Conservation (phyloP, 192 early-diverging fungal genomes). For the Linnemannia schmuckeri region DNA sequence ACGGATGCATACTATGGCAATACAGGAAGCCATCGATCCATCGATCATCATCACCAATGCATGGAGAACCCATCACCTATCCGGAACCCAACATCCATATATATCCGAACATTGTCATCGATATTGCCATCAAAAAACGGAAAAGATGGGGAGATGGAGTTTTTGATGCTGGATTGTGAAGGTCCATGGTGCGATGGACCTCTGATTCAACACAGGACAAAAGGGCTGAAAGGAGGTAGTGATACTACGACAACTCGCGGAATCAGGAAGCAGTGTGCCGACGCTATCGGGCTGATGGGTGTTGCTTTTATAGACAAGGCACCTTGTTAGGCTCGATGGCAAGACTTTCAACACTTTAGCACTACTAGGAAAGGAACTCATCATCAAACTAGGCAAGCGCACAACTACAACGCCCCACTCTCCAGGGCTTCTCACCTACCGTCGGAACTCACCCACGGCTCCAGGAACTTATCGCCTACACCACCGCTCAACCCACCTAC, state of each 20-base stretch:
- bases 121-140: not conserved
- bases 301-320: not conserved
- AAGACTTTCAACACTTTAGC: not conserved
- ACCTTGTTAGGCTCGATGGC: not conserved
- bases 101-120: not conserved
- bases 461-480: not conserved
- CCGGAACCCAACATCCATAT: not conserved
- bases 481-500: not conserved
- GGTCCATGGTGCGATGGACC: constrained; percentile 19
- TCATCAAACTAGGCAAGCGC: not conserved
- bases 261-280: not conserved
- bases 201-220: constrained; percentile 25
- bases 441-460: not conserved
- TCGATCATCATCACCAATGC: constrained; percentile 10
- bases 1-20: not conserved
- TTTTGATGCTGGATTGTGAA: not conserved
- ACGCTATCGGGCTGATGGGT: not conserved
- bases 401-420: not conserved
- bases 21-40: constrained; percentile 36
- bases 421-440: not conserved
- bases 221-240: not conserved
- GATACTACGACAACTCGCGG: not conserved
- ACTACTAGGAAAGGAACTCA: not conserved
- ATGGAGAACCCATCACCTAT: not conserved
- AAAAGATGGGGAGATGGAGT: not conserved